A percentile compares a stretch with the other conserved stretches of the same genome.
Evolutionary conservation across 495 filamentous ascomycete species (phyloP).

Genomic region (Xylaria longipes): DNA sequence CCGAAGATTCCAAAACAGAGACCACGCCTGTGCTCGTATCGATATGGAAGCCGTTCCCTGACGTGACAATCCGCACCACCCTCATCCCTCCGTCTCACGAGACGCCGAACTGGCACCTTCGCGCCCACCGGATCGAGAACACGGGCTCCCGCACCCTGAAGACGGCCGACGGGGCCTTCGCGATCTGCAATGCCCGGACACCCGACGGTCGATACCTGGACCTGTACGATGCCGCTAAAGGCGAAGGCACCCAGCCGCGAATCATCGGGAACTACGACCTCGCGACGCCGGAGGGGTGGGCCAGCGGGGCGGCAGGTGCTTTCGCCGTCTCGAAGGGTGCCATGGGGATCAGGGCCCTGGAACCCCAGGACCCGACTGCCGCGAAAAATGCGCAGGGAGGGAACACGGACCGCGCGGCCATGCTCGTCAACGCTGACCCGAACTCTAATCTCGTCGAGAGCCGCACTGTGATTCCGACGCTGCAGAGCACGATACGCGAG

Average conservation of each 20-base stretch:
- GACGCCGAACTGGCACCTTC: conserved; percentile 71
- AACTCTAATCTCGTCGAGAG: conserved; percentile 78
- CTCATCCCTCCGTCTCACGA: conserved; percentile 63
- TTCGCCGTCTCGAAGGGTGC: conserved; percentile 72
- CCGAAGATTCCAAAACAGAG: background rate
- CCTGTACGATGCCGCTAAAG: conserved; percentile 49
- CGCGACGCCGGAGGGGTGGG: conserved; percentile 63
- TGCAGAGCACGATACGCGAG: conserved; percentile 57
- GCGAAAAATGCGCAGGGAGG: conserved; percentile 53
- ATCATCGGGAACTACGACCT: conserved; percentile 64
- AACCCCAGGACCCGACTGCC: conserved; percentile 31
- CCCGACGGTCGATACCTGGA: conserved; percentile 65
- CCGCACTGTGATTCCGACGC: conserved; percentile 71
- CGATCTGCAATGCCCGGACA: conserved; percentile 67
- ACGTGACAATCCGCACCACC: conserved; percentile 68
- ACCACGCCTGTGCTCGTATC: conserved; percentile 64
- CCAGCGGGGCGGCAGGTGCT: conserved; percentile 55
- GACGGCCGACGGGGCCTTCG: conserved; percentile 74
- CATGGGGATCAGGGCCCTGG: conserved; percentile 71
- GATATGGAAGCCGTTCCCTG: conserved; percentile 69
- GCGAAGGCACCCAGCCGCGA: conserved; percentile 57
- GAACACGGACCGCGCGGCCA: conserved; percentile 53
- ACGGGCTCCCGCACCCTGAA: conserved; percentile 63
- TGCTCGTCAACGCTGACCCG: conserved; percentile 73
- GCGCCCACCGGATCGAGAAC: conserved; percentile 61